Percentiles rank a stretch among this genome's conserved stretches.
These are phyloP conservation scores for Brettanomyces sp. DNA, from an alignment of 805 yeast species.

Conservation along the genomic window DNA sequence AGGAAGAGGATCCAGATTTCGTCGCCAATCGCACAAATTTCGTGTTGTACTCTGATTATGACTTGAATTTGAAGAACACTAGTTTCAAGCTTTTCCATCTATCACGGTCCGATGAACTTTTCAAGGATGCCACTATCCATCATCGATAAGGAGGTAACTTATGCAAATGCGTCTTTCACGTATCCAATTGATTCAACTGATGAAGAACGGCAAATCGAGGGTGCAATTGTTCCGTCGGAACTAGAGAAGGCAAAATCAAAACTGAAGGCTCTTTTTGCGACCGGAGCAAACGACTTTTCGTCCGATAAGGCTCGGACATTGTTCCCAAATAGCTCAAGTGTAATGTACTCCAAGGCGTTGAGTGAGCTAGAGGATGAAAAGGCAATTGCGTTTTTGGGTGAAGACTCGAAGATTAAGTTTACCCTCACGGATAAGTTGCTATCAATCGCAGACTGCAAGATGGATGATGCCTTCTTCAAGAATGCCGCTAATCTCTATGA, in stretches of 20 bases:
- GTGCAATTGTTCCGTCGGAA: conserved; percentile 10
- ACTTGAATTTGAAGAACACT: conserved; percentile 40
- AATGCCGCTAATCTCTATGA: conserved; percentile 38
- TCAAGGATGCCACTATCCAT: conserved; percentile 47
- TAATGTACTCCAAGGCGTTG: conserved; percentile 39
- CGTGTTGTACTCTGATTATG: conserved; percentile 28
- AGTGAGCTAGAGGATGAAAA: conserved; percentile 42
- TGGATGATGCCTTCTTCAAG: conserved; percentile 31
- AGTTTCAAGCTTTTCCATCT: conserved; percentile 28
- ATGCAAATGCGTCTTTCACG: conserved; percentile 38
- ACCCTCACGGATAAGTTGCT: conserved; percentile 45
- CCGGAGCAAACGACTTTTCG: conserved; percentile 39
- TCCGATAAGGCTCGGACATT: conserved; percentile 35
- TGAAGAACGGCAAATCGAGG: conserved; percentile 4
- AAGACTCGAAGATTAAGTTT: conserved; percentile 44
- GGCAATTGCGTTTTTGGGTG: conserved; percentile 42
- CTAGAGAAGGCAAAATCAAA: conserved; percentile 31
- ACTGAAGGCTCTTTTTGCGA: conserved; percentile 50
- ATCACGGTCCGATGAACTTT: conserved; percentile 28
- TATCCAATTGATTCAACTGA: conserved; percentile 18
- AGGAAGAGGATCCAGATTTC: conserved; percentile 28
- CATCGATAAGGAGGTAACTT: conserved; percentile 56
- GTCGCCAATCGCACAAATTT: conserved; percentile 20
- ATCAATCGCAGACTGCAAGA: conserved; percentile 28
- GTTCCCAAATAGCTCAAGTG: conserved; percentile 37